phyloP scores from a whole-genome alignment of 179 eudicot genomes.

The Corrigiola litoralis region DNA sequence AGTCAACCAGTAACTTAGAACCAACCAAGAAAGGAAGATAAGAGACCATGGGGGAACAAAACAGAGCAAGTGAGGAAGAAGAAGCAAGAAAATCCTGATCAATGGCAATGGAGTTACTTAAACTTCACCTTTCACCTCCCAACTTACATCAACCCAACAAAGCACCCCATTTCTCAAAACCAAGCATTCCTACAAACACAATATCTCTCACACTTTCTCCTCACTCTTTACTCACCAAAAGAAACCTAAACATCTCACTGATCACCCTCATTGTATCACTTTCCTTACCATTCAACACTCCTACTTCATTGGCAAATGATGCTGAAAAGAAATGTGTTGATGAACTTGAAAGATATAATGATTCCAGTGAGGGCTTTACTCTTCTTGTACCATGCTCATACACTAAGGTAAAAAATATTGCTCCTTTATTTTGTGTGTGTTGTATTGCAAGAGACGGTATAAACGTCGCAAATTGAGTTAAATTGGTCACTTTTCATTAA shows the following conservation, averaged over 20 bases:
- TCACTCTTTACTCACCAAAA: conserved; percentile 25
- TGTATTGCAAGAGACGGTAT: no score
- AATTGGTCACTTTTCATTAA: not conserved
- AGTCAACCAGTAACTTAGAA: no score
- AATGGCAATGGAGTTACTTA: conserved; percentile 5
- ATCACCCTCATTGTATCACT: conserved; percentile 30
- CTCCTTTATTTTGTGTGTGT: not conserved
- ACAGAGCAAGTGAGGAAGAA: not conserved
- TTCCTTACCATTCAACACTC: conserved; percentile 13
- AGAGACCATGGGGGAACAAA: not conserved
- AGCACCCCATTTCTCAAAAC: conserved; percentile 11
- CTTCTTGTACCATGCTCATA: conserved; percentile 74
- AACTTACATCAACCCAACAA: conserved; percentile 7
- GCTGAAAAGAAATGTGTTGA: conserved; percentile 5
- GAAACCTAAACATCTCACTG: conserved; percentile 39
- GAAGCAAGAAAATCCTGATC: not conserved
- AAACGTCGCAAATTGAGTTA: no score
- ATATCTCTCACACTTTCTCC: not conserved
- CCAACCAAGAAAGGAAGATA: not conserved
- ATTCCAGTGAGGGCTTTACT: conserved; percentile 65
- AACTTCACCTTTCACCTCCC: conserved; percentile 2
- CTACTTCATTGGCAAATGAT: conserved; percentile 31
- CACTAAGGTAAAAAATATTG: conserved; percentile 59
- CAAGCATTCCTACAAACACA: conserved; percentile 5
- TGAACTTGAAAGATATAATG: conserved; percentile 57